Evolutionary conservation across 805 yeast species (phyloP), one percentile per base, ranked within the genome.

Genomic region (Kodamaea laetipori): DNA sequence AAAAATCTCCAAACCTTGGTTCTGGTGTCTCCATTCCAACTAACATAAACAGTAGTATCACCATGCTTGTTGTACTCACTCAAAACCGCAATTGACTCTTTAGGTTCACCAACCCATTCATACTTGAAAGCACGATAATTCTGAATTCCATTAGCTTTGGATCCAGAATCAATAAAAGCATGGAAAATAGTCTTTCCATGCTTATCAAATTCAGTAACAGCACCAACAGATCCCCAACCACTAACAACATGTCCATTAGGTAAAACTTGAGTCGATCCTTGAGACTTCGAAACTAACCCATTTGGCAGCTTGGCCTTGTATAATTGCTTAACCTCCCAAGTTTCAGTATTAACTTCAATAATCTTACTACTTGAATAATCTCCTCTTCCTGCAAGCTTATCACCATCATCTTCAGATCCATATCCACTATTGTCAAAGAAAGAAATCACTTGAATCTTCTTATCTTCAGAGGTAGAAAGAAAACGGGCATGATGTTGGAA

Each of bases 21-120:
- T 19, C 49, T 42, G 2, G 71, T 66, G 41, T 66, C 71, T n/a
- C 71, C 73, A 50, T 66, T 67, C 71, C 71, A 67, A 25, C 65
- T 59, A 33, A 66, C 63, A 40, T 62, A 64, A 6, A 38, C 34
- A 3, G 61, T 53, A 7, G 54, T 52, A 3, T 51, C 54, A 6
- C 43, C 43, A 8, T 51, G 46, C 2, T 43, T 48, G 17, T 46
- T 32, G 41, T 43, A 37, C 37, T 53, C 58, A 25, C 50, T 51
- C 12, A 45, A 40, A 4, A 60, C 49, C 1, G 71, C 69, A 45
- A 66, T 58, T 5, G 54, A 55, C 35, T 67, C 71, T 15, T 53
- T 45, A 7, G 71, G 67, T 27, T 37, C 38, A 3, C 71, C 71
- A 10, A 52, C 57, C 71, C 71, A 67, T 26, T 57, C 56, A 34